These are phyloP conservation scores for Quercus cerris DNA, from an alignment of 306 rosid genomes.

Conservation along the genomic window DNA sequence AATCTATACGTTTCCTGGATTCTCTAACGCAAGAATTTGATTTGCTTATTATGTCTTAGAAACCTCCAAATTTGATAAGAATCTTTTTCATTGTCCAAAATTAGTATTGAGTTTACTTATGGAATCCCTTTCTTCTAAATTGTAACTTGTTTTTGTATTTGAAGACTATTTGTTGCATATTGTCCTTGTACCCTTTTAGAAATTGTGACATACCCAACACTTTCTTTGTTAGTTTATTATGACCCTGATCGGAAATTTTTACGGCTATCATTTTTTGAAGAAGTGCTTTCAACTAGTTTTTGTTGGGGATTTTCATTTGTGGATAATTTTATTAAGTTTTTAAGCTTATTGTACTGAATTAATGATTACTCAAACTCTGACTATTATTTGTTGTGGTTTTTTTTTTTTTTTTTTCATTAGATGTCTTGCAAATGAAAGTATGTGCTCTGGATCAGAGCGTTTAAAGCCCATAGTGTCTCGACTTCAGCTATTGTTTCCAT, in stretches of 20 bases:
- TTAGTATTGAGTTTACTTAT: background rate
- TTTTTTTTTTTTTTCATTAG: slow-evolving; percentile 26
- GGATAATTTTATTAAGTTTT: background rate
- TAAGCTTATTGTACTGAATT: background rate
- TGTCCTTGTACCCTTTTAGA: background rate
- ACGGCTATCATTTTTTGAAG: background rate
- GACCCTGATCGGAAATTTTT: background rate
- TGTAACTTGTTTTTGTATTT: background rate
- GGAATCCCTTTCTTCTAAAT: too few relatives aligned
- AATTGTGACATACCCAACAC: background rate
- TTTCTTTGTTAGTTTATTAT: background rate
- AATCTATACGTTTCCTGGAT: background rate
- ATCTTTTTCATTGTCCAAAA: background rate
- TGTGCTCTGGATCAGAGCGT: slow-evolving; percentile 53
- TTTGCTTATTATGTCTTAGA: background rate
- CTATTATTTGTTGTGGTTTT: background rate
- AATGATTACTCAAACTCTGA: background rate
- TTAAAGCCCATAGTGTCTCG: slow-evolving; percentile 25
- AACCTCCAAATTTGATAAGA: background rate
- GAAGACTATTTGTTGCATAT: background rate
- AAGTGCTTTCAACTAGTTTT: background rate
- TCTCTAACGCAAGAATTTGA: background rate
- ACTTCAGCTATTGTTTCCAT: slow-evolving; percentile 14
- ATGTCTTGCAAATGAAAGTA: slow-evolving; percentile 42
- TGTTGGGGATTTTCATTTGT: background rate